phyloP scores from a whole-genome alignment of 192 early-diverging fungal species.

The Backusella sp. region DNA sequence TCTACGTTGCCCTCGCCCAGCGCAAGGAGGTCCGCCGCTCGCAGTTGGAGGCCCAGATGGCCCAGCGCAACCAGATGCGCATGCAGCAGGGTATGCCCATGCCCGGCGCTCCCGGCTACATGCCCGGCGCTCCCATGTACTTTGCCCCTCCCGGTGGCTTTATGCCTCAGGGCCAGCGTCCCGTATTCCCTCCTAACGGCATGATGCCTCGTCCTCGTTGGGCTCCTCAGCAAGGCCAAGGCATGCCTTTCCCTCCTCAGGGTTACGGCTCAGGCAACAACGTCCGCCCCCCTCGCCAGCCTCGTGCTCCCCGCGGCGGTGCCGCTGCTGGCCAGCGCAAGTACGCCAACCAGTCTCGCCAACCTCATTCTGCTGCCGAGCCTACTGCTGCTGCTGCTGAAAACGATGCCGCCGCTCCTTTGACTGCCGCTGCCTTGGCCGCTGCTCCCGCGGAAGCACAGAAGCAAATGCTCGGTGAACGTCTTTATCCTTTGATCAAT shows the following conservation, averaged over 20 bases:
- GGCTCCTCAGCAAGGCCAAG: slow-evolving; percentile 34
- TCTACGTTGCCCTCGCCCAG: slow-evolving; percentile 91
- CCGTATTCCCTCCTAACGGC: slow-evolving; percentile 45
- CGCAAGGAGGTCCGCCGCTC: slow-evolving; percentile 84
- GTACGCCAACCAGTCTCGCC: slow-evolving; percentile 24
- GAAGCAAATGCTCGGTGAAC: slow-evolving; percentile 96
- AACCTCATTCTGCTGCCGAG: background rate
- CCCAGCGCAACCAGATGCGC: slow-evolving; percentile 29
- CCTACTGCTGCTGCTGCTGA: slow-evolving; percentile 10
- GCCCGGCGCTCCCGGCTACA: slow-evolving; percentile 44
- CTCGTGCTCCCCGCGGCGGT: slow-evolving; percentile 47
- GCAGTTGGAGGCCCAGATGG: slow-evolving; percentile 76
- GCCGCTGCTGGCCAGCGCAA: slow-evolving; percentile 34
- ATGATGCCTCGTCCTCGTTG: slow-evolving; percentile 39
- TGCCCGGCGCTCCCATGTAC: slow-evolving; percentile 45
- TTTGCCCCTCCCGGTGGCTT: slow-evolving; percentile 29
- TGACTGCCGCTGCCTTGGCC: slow-evolving; percentile 72
- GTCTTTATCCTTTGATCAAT: slow-evolving; percentile 80
- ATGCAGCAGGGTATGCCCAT: slow-evolving; percentile 53
- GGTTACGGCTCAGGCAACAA: slow-evolving; percentile 41
- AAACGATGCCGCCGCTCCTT: slow-evolving; percentile 13
- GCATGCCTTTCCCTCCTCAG: slow-evolving; percentile 28
- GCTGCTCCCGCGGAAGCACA: slow-evolving; percentile 78
- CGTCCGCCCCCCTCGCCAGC: slow-evolving; percentile 47
- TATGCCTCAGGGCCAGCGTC: slow-evolving; percentile 35